A percentile compares a stretch with the other conserved stretches of the same genome.
phyloP scores from a whole-genome alignment of 768 basidiomycete genomes.

The Lyophyllum decastes region DNA sequence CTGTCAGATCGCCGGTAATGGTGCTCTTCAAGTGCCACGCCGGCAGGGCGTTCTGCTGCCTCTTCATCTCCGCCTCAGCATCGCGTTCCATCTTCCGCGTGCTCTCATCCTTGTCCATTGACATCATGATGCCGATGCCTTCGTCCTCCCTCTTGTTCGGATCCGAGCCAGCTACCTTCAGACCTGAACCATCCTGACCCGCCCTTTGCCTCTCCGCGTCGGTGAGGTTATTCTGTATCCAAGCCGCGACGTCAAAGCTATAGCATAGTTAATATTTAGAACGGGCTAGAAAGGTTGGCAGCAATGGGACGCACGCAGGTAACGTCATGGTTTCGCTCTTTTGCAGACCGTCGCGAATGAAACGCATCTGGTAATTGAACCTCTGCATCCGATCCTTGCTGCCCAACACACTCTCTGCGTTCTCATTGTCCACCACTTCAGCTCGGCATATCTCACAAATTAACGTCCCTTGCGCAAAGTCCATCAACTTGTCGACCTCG shows the following conservation, averaged over 20 bases:
- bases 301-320: slow-evolving; percentile 61
- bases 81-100: slow-evolving; percentile 73
- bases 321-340: slow-evolving; percentile 87
- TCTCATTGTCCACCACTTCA: slow-evolving; percentile 90
- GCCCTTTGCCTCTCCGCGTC: slow-evolving; percentile 64
- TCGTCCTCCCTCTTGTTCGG: slow-evolving; percentile 64
- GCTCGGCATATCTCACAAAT: slow-evolving; percentile 87
- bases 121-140: slow-evolving; percentile 85
- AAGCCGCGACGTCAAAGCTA: slow-evolving; percentile 81
- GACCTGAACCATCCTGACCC: slow-evolving; percentile 50
- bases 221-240: slow-evolving; percentile 74
- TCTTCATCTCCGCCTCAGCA: slow-evolving; percentile 79
- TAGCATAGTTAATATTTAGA: slow-evolving; percentile 6
- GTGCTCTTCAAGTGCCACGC: slow-evolving; percentile 97
- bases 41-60: slow-evolving; percentile 89
- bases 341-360: slow-evolving; percentile 84
- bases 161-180: slow-evolving; percentile 76
- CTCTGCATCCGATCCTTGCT: slow-evolving; percentile 95
- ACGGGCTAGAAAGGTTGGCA: neutral
- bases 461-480: slow-evolving; percentile 63
- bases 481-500: slow-evolving; percentile 83
- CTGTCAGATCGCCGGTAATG: slow-evolving; percentile 89
- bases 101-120: slow-evolving; percentile 86
- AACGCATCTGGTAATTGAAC: slow-evolving; percentile 89
- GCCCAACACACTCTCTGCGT: slow-evolving; percentile 79